Evolutionary conservation across 768 basidiomycete species (phyloP), one percentile per base, ranked within the genome.

Genomic region (Serpula lacrymans): DNA sequence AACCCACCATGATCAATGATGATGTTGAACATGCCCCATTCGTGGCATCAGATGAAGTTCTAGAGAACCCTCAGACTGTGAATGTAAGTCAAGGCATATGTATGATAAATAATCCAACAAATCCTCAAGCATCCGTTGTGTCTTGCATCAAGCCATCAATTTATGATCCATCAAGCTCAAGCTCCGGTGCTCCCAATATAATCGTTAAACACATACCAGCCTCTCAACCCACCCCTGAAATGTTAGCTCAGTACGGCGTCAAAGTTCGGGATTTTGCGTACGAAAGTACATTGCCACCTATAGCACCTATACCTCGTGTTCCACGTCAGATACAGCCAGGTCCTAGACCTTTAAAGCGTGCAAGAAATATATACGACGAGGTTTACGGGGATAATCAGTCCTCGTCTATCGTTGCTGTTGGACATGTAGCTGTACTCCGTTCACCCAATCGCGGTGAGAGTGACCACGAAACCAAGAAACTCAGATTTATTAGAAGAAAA

Each of bases 251-350:
- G 37, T 42, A 63, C 18, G 68, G 67, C 30, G 60, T 74, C 59
- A 65, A 60, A 61, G 67, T 75, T 37, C 65, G 71, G 53, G 74
- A 87, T 62, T 86, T 81, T 68, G 82, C 77, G 12, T 82, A 79
- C 63, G 81, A 84, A 59, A 80, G 70, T 61, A 78, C 64, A 20
- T 63, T 85, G 33, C 81, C 83, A 2, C 78, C 80, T 7, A 70
- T 87, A 28, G 65, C 63, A 22, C 68, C 80, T 2, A 72, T 77
- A 18, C 70, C 67, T 13, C 68, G 68, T 14, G 54, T 63, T 10
- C 68, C 67, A 1, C 69, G 71, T 16, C 80, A 77, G 53, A 59
- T 72, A 14, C 77, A 74, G 48, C 75, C 75, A 43, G 51, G 61
- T 37, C 45, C 62, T 43, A 52, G 59, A 36, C 37, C 56, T 12